Evolutionary conservation across 2,329 filamentous ascomycete genomes (phyloP).

Genomic region (Aurifilum marmelostoma): DNA sequence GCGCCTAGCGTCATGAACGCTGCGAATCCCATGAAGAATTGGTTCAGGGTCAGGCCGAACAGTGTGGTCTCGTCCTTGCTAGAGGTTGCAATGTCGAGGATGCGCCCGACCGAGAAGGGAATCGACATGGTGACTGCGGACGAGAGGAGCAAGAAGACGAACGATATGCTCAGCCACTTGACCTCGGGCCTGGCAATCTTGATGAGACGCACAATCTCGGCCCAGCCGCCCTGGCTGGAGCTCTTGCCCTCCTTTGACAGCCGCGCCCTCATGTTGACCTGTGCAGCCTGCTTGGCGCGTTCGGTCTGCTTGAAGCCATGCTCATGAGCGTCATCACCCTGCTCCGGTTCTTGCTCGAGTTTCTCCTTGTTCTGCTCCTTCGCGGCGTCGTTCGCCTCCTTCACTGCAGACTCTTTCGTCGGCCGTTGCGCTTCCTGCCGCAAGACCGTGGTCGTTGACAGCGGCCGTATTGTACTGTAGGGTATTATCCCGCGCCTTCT

Average conservation of each 20-base stretch:
- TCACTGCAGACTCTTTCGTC: constrained; percentile 24
- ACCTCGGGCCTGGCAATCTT: constrained; percentile 87
- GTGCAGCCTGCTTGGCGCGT: constrained; percentile 78
- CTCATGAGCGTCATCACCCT: constrained; percentile 36
- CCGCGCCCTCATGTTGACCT: constrained; percentile 86
- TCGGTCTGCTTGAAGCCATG: constrained; percentile 68
- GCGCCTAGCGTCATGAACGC: constrained; percentile 81
- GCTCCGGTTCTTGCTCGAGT: constrained; percentile 28
- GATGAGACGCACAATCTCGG: constrained; percentile 85
- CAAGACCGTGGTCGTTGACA: constrained; percentile 33
- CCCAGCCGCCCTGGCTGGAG: constrained; percentile 56
- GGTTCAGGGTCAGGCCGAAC: constrained; percentile 81
- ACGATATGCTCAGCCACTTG: constrained; percentile 75
- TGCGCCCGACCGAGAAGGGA: constrained; percentile 94
- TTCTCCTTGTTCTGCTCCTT: constrained; percentile 15
- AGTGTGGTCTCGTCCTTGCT: constrained; percentile 69
- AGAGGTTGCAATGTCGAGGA: constrained; percentile 88
- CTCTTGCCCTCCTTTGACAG: constrained; percentile 79
- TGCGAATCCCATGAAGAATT: constrained; percentile 85
- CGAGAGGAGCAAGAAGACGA: constrained; percentile 83
- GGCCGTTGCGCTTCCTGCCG: constrained; percentile 29
- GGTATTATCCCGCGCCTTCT: constrained; percentile 30
- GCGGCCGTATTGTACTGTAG: constrained; percentile 31
- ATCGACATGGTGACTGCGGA: constrained; percentile 95
- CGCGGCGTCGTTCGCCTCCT: constrained; percentile 19